Base-by-base conservation (phyloP, 2,329 filamentous ascomycete genomes). In the Aspergillus pseudoterreus region DNA sequence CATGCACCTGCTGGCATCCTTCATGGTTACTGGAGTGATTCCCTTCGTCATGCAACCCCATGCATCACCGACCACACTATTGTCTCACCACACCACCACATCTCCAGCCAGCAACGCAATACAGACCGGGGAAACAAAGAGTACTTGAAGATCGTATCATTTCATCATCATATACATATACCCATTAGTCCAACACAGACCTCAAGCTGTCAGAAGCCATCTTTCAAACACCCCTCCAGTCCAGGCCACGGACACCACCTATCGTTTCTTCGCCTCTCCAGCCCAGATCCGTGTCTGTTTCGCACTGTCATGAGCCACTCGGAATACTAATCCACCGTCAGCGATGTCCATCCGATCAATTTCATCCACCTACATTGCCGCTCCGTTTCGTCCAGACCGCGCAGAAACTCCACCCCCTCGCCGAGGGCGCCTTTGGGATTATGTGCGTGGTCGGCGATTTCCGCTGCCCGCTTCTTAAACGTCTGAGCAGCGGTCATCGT, bases 311-410 rank as follows among this genome's bases (percentile, higher is more conserved):
- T 92, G 88, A 1, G 85, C 84, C 53, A 82, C 82, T 43, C 86
- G 80, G 65, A 92, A 92, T 57, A 92, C 75, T 78, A 62, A 15
- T 38, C 19, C 11, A 39, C 17, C 17, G 48, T 68, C 53, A 68
- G 54, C 56, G 15, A 54, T 50, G 43, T 33, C 30, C 44, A 43
- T 15, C 12, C 6, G 24, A 44, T 27, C 10, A 41, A 45, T 6
- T 5, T 17, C 42, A 21, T 17, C 14, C 49, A 58, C 61, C 66
- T 65, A 84, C 82, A 64, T 53, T 80, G 81, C 60, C 92, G 81
- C 75, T 99, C 94, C 71, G 85, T 91, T 75, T 97, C 92, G 64
- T 97, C 94, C 50, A 99, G 71, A 0, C 92, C 91, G 27, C 88
- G 80, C 62, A 96, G 75, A 62, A 97, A 97, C 60, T 96, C 92